A percentile compares a stretch with the other conserved stretches of the same genome.
Conservation (phyloP, 208 protist genomes). For the Tritrichomonas musculus region DNA sequence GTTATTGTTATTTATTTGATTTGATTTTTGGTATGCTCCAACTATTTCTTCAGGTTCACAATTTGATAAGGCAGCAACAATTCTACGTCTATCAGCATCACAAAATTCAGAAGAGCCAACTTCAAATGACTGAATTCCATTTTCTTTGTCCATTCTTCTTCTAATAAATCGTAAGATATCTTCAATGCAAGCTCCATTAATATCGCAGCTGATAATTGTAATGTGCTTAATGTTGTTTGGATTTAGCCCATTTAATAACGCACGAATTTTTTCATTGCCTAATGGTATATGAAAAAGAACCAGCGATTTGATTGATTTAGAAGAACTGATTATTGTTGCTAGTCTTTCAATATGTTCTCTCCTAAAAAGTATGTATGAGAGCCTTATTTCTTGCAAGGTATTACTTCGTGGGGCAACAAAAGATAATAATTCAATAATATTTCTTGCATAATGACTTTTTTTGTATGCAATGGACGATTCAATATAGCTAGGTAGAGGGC, state of each 20-base stretch:
- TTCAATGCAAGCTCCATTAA: background rate
- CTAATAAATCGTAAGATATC: background rate
- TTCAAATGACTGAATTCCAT: background rate
- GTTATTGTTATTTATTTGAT: too few relatives aligned
- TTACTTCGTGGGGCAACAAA: background rate
- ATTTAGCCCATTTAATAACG: background rate
- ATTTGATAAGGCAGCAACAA: too few relatives aligned
- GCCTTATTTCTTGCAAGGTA: background rate
- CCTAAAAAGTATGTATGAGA: background rate
- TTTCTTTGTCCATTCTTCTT: background rate
- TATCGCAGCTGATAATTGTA: background rate
- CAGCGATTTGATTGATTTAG: background rate
- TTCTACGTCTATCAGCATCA: background rate
- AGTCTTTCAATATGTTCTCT: background rate
- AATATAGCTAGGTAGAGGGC: background rate
- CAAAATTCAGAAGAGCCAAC: background rate
- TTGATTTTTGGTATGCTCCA: too few relatives aligned
- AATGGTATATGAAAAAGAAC: background rate
- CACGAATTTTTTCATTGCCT: background rate
- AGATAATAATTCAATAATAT: background rate
- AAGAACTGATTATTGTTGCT: background rate
- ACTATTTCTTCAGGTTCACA: too few relatives aligned
- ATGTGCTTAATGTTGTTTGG: background rate
- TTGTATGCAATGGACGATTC: background rate
- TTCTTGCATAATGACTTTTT: background rate